Evolutionary conservation across 129 eudicot genomes (phyloP).

Genomic region (Flaveria robusta): DNA sequence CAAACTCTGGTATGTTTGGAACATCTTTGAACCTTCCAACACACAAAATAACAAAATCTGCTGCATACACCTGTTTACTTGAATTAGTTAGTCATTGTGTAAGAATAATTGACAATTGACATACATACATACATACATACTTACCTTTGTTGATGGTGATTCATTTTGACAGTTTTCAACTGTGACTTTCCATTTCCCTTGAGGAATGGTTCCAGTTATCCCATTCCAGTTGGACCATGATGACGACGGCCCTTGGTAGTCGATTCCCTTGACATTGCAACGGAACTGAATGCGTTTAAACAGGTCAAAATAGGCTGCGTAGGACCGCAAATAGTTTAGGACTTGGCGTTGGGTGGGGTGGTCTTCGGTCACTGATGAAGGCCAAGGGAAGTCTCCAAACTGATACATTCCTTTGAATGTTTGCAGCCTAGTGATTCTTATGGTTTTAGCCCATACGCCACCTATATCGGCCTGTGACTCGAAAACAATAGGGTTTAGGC

Average conservation of each 20-base stretch:
- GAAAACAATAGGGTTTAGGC: conserved; percentile 55
- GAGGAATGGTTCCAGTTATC: conserved; percentile 35
- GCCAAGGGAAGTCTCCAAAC: conserved; percentile 78
- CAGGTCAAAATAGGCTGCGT: conserved; percentile 54
- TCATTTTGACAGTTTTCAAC: conserved; percentile 36
- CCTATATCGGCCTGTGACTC: conserved; percentile 53
- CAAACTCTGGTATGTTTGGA: conserved; percentile 58
- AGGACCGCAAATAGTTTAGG: conserved; percentile 48
- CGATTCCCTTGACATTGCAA: conserved; percentile 37
- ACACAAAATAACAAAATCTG: conserved; percentile 66
- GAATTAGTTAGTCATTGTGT: no score
- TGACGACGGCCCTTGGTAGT: conserved; percentile 36
- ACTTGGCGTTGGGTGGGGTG: conserved; percentile 48
- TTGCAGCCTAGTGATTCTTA: conserved; percentile 57
- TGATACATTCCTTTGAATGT: conserved; percentile 42
- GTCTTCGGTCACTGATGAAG: conserved; percentile 36
- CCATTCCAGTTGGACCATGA: conserved; percentile 55
- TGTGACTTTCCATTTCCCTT: conserved; percentile 55
- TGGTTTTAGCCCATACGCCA: conserved; percentile 72
- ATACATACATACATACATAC: not conserved
- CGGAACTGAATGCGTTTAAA: conserved; percentile 43
- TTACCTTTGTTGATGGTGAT: conserved; percentile 43
- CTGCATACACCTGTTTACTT: conserved; percentile 41
- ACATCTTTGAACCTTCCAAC: conserved; percentile 67
- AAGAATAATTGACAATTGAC: no score